Base-by-base conservation (phyloP, 345 rosid species). In the Aquilaria yunnanensis region DNA sequence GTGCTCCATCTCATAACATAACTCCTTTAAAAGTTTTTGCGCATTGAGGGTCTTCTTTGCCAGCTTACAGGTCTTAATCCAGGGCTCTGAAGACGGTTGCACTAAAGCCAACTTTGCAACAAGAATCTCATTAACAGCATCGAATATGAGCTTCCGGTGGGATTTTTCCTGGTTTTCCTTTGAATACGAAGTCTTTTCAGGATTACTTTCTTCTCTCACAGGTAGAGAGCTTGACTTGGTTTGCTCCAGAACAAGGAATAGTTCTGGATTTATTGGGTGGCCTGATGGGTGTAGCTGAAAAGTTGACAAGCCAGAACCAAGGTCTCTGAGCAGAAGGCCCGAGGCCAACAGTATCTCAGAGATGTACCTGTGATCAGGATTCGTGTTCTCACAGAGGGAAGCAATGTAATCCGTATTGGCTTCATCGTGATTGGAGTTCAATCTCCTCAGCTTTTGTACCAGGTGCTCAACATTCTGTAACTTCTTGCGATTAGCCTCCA, bases 301-400 rank as follows among this genome's bases (percentile, higher is more conserved):
- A 31, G 85, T 71, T 32, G 86, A 66, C 67, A 80, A 71, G 56
- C 81, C 81, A 23, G 94, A 77, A 57, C 81, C 80, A 8, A 89
- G 81, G 68, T 89, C 96, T 58, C 90, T 78, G 32, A 93, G 94
- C n/a, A 93, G 79, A 51, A 93, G 88, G 59, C 98, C 98, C 0
- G 98, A 93, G 61, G 98, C 96, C 71, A 94, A 70, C 53, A 94
- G 65, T 72, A 94, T 90, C 84, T 94, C 96, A 0, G 97, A 90
- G 65, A 94, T 79, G 81, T 94, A 94, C 78, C 98, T 80, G 78
- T 86, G 89, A 71, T 93, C 94, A 30, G 97, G 97, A 67, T 79
- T 82, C 46, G 81, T 60, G 78, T 82, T 88, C 79, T 88, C 92
- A 32, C 98, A 90, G 54, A 93, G 92, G 5, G 92, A 93, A 31